phyloP scores from a whole-genome alignment of 139 green algal genomes.

The Chlamydomonas sp. region DNA sequence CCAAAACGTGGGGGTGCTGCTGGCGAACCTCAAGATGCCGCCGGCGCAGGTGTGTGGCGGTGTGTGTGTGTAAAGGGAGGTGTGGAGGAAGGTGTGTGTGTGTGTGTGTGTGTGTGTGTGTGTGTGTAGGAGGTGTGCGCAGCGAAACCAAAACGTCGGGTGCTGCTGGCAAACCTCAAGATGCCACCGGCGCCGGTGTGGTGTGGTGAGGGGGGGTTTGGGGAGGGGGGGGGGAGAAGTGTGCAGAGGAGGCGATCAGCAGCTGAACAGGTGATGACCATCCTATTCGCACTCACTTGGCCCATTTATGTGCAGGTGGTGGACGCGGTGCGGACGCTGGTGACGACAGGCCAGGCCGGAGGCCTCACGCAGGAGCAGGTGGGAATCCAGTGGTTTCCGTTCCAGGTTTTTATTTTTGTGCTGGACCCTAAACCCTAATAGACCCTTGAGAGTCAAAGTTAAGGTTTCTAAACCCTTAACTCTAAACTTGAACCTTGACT shows the following conservation, averaged over 20 bases:
- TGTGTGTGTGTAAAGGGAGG: not conserved
- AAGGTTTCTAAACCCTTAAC: no score
- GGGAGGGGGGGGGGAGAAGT: no score
- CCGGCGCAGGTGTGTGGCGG: constrained; percentile 12
- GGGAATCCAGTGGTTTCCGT: no score
- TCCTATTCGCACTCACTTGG: no score
- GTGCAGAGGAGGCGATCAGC: no score
- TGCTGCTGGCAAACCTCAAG: constrained; percentile 29
- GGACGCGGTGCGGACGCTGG: constrained; percentile 10
- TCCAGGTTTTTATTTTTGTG: no score
- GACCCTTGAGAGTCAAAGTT: no score
- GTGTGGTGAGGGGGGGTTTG: not conserved
- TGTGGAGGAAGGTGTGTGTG: not conserved
- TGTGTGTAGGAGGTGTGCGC: no score
- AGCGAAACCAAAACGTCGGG: constrained; percentile 35
- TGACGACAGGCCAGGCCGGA: not conserved
- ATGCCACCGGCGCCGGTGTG: constrained; percentile 21
- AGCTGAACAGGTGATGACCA: no score
- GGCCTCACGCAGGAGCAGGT: constrained; percentile 23
- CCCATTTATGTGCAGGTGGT: constrained; percentile 17
- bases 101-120: not conserved
- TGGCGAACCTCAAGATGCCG: constrained; percentile 30
- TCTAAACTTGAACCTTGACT: no score
- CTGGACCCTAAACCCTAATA: no score
- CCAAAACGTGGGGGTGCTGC: constrained; percentile 32